Percentiles rank a stretch among this genome's conserved stretches.
Conservation (phyloP, 1,284 basidiomycete species). For the Heterobasidion parviporum region DNA sequence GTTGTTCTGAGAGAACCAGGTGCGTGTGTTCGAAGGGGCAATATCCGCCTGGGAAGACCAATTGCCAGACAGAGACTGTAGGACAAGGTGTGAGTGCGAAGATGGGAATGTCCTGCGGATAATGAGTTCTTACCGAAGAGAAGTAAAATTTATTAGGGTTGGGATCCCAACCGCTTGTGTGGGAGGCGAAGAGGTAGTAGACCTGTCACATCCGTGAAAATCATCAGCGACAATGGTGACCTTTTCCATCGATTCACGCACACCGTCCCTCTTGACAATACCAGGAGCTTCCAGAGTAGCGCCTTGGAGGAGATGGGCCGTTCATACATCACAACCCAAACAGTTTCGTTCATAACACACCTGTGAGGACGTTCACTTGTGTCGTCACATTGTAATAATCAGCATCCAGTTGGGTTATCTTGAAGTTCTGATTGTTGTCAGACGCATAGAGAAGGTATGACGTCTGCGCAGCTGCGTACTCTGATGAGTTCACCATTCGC, state of each 20-base stretch:
- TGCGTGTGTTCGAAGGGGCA: conserved; percentile 39
- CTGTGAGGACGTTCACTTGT: conserved; percentile 36
- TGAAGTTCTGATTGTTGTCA: conserved; percentile 64
- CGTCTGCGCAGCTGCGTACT: conserved; percentile 18
- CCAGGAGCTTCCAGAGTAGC: conserved; percentile 56
- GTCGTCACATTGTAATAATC: conserved; percentile 52
- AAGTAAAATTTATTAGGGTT: conserved; percentile 58
- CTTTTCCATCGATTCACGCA: conserved; percentile 15
- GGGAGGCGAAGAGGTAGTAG: conserved; percentile 55
- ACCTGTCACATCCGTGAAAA: conserved; percentile 21
- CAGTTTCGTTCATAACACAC: conserved; percentile 19
- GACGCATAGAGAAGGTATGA: conserved; percentile 57
- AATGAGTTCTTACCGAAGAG: conserved; percentile 31
- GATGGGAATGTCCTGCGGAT: not conserved
- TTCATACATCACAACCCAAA: not conserved
- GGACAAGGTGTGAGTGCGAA: not conserved
- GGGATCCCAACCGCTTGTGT: conserved; percentile 52
- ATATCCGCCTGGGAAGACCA: conserved; percentile 54
- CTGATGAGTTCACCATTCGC: not conserved
- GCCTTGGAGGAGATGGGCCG: conserved; percentile 20
- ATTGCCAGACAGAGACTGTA: conserved; percentile 43
- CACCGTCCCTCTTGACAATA: conserved; percentile 49
- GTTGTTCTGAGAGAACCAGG: conserved; percentile 57
- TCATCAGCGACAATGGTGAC: not conserved
- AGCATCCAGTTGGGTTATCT: conserved; percentile 46